Evolutionary conservation across 257 asterid genomes (phyloP).

Genomic region (Capsicum baccatum): DNA sequence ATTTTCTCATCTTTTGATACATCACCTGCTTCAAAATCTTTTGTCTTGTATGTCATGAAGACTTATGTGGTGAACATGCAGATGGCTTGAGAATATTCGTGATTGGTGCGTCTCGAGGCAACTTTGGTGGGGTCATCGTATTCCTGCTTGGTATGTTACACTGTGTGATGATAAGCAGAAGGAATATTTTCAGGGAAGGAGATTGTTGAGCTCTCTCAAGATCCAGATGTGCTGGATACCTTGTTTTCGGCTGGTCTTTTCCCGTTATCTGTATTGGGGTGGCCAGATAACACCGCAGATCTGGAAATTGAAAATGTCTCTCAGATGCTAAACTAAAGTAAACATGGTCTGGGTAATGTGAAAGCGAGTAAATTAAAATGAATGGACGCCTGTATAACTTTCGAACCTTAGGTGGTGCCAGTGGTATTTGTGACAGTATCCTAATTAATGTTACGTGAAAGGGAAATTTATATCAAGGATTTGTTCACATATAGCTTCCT

Average conservation of each 20-base stretch:
- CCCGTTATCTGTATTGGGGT: conserved; percentile 82
- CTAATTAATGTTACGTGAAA: neutral
- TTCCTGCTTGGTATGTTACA: conserved; percentile 87
- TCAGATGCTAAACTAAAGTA: neutral
- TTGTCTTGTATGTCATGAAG: neutral
- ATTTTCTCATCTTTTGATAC: neutral
- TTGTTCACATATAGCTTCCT: neutral
- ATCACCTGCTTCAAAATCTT: neutral
- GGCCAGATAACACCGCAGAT: conserved; percentile 86
- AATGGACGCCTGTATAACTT: neutral
- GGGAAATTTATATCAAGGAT: neutral
- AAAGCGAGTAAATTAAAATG: neutral
- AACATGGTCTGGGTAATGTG: neutral
- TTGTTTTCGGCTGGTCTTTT: conserved; percentile 97
- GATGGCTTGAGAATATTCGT: conserved; percentile 94
- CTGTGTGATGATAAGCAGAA: conserved; percentile 70
- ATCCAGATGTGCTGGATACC: conserved; percentile 91
- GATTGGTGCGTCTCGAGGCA: conserved; percentile 98
- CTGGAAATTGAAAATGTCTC: conserved; percentile 29
- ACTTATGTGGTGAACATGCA: conserved; percentile 29
- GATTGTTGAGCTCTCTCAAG: conserved; percentile 59
- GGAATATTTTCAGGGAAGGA: conserved; percentile 64
- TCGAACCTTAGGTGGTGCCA: neutral
- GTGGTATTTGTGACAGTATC: neutral
- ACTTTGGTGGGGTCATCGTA: conserved; percentile 97